Base-by-base conservation (phyloP, 2,329 filamentous ascomycete genomes). In the Colletotrichum orchidophilum region DNA sequence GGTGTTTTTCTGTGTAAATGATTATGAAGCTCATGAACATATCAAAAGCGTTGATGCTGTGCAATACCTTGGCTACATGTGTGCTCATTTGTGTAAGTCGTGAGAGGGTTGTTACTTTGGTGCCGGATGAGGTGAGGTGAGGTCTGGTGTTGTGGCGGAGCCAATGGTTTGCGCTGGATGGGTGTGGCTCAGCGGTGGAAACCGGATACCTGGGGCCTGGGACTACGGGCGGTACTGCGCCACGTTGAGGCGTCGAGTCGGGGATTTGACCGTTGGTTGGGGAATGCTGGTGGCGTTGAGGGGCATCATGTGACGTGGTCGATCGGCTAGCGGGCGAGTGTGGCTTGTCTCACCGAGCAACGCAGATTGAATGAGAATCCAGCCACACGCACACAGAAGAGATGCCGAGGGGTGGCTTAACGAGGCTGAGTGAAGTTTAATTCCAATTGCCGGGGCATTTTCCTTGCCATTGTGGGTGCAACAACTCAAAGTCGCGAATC, bases 1-100 rank as follows among this genome's bases (percentile, higher is more conserved):
- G 39, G 39, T n/a, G 39, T 46, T 24, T 15, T 60, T 26, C 21
- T 52, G 9, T 26, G 42, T 62, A 62, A 27, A 62, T 27, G n/a
- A 65, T 61, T 12, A 62, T 42, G 68, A 67, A 53, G 59, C 42
- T 50, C 15, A 62, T 67, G 39, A 67, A 11, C n/a, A 35, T 42
- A 42, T 24, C 15, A 9, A 5, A 8, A 18, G 26, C 11, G 24
- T 24, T 21, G 18, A n/a, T 60, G 15, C 26, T n/a, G 57, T 26
- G 15, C 24, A 33, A 35, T 1, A 46, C 26, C 11, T 13, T 46
- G 18, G 15, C 39, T 9, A n/a, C 18, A 18, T n/a, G 39, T 3
- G 11, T 18, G 39, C 1, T 46, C 39, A 46, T n/a, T n/a, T 18
- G n/a, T 42, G 39, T 42, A 46, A 46, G 15, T 46, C 39, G 9